Evolutionary conservation across 441 rosid genomes (phyloP).

Genomic region (Populus hybrid): DNA sequence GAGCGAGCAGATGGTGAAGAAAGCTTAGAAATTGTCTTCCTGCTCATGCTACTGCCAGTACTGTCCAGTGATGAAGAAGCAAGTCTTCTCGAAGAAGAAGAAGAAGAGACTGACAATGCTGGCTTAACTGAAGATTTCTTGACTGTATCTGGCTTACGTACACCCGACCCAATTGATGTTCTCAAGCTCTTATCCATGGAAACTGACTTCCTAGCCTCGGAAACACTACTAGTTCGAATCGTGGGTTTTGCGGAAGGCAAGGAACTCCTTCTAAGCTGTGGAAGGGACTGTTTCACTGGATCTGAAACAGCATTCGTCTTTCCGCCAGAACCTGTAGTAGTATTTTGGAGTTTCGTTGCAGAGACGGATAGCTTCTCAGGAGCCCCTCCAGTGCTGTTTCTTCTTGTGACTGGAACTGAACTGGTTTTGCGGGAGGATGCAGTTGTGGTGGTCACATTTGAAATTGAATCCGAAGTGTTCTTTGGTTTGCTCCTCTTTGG

Average conservation of each 20-base stretch:
- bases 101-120: slow-evolving; percentile 41
- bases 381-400: slow-evolving; percentile 91
- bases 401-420: slow-evolving; percentile 59
- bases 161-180: slow-evolving; percentile 52
- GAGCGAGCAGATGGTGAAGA: slow-evolving; percentile 68
- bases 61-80: slow-evolving; percentile 67
- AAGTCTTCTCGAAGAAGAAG: slow-evolving; percentile 51
- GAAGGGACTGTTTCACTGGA: slow-evolving; percentile 69
- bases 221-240: slow-evolving; percentile 33
- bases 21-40: slow-evolving; percentile 59
- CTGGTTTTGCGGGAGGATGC: slow-evolving; percentile 43
- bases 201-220: slow-evolving; percentile 50
- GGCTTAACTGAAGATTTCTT: slow-evolving; percentile 55
- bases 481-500: slow-evolving; percentile 54
- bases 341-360: slow-evolving; percentile 23
- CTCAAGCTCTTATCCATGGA: slow-evolving; percentile 49
- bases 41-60: slow-evolving; percentile 51
- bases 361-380: slow-evolving; percentile 48
- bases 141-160: slow-evolving; percentile 42
- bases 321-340: slow-evolving; percentile 28
- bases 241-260: slow-evolving; percentile 63
- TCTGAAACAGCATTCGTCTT: slow-evolving; percentile 43
- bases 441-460: slow-evolving; percentile 43
- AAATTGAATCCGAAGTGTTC: slow-evolving; percentile 34
- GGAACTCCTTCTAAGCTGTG: slow-evolving; percentile 75